Percentiles rank a stretch among this genome's conserved stretches.
These are phyloP conservation scores for Rhododendron griersonianum DNA, from an alignment of 148 eudicot species.

Conservation along the genomic window DNA sequence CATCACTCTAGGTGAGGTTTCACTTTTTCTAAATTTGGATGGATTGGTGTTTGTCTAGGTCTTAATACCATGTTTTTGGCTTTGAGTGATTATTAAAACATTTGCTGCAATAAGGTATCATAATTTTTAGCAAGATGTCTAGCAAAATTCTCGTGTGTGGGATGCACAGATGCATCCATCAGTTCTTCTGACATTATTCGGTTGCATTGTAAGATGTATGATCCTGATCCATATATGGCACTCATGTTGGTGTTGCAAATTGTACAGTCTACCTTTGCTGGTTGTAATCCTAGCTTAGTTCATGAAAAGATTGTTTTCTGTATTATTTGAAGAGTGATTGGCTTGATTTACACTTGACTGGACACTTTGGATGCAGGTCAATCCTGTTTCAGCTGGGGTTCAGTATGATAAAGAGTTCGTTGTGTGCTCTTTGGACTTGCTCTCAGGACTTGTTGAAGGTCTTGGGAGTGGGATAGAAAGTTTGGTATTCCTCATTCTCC, in stretches of 20 bases:
- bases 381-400: slow-evolving; percentile 61
- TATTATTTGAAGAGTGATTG: too few relatives aligned
- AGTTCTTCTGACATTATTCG: background rate
- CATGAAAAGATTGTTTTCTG: background rate
- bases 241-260: background rate
- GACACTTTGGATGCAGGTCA: slow-evolving; percentile 40
- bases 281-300: slow-evolving; percentile 3
- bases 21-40: background rate
- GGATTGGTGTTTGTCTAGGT: background rate
- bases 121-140: background rate
- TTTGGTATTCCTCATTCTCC: slow-evolving; percentile 50
- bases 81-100: background rate
- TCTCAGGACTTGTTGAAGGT: slow-evolving; percentile 93
- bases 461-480: slow-evolving; percentile 95
- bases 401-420: slow-evolving; percentile 85
- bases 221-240: background rate
- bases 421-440: slow-evolving; percentile 85
- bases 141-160: background rate
- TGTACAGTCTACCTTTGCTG: background rate
- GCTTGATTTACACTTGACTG: background rate
- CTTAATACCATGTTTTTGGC: background rate
- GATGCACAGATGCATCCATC: background rate
- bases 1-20: background rate
- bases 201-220: background rate
- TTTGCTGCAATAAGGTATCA: background rate